Evolutionary conservation across 164 flowering plant species (phyloP).

Genomic region (Houttuynia cordata): DNA sequence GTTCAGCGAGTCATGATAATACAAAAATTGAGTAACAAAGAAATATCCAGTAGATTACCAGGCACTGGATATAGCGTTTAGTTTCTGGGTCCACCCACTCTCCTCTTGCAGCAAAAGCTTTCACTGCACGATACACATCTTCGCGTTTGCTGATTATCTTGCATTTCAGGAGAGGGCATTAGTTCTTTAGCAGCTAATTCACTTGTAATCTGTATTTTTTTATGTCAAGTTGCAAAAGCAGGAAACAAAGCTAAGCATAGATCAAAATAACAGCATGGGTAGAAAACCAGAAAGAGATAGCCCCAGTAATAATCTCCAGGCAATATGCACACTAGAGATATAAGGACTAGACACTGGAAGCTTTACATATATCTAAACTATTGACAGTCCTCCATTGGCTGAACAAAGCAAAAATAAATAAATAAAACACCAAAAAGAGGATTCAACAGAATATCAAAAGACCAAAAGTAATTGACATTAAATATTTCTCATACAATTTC

Average conservation of each 20-base stretch:
- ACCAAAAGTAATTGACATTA: background rate
- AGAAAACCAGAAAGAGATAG: too few relatives aligned
- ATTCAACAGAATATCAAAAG: background rate
- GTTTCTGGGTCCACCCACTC: constrained; percentile 57
- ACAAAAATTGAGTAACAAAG: too few relatives aligned
- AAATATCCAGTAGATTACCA: constrained; percentile 29
- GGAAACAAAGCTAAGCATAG: background rate
- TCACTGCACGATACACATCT: constrained; percentile 78
- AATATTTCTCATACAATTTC: background rate
- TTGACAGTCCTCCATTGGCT: too few relatives aligned
- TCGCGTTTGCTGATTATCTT: constrained; percentile 65
- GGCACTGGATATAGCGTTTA: constrained; percentile 31
- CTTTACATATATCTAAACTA: too few relatives aligned
- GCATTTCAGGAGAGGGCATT: constrained; percentile 21
- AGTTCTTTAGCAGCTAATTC: background rate
- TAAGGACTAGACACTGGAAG: too few relatives aligned
- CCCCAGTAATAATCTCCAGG: background rate
- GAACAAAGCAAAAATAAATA: too few relatives aligned
- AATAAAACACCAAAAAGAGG: too few relatives aligned
- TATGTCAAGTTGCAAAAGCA: background rate
- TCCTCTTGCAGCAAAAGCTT: constrained; percentile 62
- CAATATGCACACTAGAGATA: background rate
- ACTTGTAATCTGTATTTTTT: background rate
- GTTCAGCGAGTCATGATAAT: too few relatives aligned
- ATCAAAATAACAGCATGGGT: too few relatives aligned